phyloP scores from a whole-genome alignment of 371 early-diverging fungal genomes.

The Smittium culicis region DNA sequence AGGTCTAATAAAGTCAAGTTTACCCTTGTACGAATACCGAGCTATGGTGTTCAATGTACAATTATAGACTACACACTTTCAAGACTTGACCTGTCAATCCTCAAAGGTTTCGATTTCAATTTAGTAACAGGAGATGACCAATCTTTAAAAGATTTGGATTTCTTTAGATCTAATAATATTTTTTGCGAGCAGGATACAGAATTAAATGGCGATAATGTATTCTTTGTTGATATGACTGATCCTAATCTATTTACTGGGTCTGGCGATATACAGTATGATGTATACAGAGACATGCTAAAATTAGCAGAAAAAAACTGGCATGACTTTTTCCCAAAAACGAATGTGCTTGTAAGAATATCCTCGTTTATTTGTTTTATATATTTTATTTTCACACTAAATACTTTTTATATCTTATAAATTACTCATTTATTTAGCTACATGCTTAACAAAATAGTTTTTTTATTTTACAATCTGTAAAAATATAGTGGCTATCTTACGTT shows the following conservation, averaged over 20 bases:
- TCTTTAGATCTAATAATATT: neutral
- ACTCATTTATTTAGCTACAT: slow-evolving; percentile 21
- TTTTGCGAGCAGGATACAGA: neutral
- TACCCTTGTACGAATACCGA: slow-evolving; percentile 29
- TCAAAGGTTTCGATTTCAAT: slow-evolving; percentile 16
- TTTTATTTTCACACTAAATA: slow-evolving; percentile 20
- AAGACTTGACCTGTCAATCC: slow-evolving; percentile 27
- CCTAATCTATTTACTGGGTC: slow-evolving; percentile 48
- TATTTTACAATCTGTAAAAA: too few relatives aligned
- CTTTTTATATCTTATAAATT: slow-evolving; percentile 12
- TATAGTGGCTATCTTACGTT: slow-evolving; percentile 13
- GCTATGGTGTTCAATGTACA: slow-evolving; percentile 41
- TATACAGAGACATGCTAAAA: slow-evolving; percentile 59
- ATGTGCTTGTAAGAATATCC: slow-evolving; percentile 24
- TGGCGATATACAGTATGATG: slow-evolving; percentile 62
- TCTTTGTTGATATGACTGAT: slow-evolving; percentile 35
- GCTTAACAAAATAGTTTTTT: too few relatives aligned
- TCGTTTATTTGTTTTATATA: slow-evolving; percentile 20
- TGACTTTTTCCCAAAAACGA: slow-evolving; percentile 29
- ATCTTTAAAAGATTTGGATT: slow-evolving; percentile 10
- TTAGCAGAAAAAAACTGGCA: slow-evolving; percentile 21
- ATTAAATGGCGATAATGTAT: slow-evolving; percentile 15
- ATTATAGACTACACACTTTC: slow-evolving; percentile 63
- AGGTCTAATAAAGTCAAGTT: slow-evolving; percentile 17
- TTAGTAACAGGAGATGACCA: slow-evolving; percentile 10